Evolutionary conservation across 441 rosid genomes (phyloP).

Genomic region (Macaranga tanarius): DNA sequence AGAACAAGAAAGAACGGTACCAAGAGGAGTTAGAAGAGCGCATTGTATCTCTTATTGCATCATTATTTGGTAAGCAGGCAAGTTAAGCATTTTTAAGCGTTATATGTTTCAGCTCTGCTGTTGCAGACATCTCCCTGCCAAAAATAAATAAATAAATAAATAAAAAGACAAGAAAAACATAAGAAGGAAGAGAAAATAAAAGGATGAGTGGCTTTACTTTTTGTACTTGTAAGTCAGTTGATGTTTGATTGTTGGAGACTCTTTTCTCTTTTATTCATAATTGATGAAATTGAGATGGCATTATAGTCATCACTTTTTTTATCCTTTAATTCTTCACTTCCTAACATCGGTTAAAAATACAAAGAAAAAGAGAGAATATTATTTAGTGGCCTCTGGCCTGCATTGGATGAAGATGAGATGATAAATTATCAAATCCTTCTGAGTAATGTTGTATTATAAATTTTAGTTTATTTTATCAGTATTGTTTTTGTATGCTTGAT

Average conservation of each 20-base stretch:
- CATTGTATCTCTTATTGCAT: slow-evolving; percentile 69
- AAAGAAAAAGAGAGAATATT: not conserved
- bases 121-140: not conserved
- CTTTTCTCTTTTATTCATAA: not conserved
- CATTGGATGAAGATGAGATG: slow-evolving; percentile 3
- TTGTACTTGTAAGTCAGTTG: too few species aligned
- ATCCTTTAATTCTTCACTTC: not conserved
- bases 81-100: slow-evolving; percentile 27
- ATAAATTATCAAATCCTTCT: not conserved
- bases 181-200: not conserved
- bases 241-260: not conserved
- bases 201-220: not conserved
- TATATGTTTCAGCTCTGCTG: not conserved
- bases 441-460: not conserved
- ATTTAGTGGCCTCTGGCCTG: not conserved
- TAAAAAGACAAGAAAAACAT: not conserved
- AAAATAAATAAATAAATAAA: too few species aligned
- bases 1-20: slow-evolving; percentile 77
- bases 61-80: slow-evolving; percentile 86
- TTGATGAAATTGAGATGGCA: slow-evolving; percentile 4
- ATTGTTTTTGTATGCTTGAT: not conserved
- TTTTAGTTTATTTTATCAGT: not conserved
- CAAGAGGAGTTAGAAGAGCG: slow-evolving; percentile 94
- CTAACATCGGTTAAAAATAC: not conserved
- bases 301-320: not conserved